Base-by-base conservation (phyloP, 2,329 filamentous ascomycete genomes). In the Penicillium glabrum region DNA sequence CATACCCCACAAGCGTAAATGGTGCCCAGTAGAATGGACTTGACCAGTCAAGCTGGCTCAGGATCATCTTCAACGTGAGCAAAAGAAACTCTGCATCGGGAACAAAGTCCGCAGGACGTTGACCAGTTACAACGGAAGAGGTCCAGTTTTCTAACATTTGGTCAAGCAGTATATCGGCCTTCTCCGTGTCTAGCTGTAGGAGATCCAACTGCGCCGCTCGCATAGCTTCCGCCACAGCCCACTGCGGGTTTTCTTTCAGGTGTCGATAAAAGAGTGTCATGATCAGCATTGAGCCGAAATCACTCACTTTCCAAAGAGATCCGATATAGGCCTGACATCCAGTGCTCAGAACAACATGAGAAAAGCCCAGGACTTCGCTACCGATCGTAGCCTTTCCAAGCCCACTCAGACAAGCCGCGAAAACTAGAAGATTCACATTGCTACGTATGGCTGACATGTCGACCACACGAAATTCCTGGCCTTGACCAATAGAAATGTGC, bases 241-340 rank as follows among this genome's bases (percentile, higher is more conserved):
- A 19, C 11, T 47, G 41, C 2, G 59, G 58, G 3, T 54, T 44
- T 3, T 48, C 44, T 24, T 60, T 66, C 24, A 68, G 46, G 48
- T 61, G 50, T 35, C 53, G 58, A 61, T 68, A 67, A 41, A 67
- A 68, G 13, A 65, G 24, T 0, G 59, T 65, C 66, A 67, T 67
- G 26, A 67, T 53, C 24, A 68, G 21, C 66, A 68, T 68, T 16
- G 63, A 67, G 1, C 54, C 65, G 51, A 68, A 66, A 46, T 67
- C 66, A 46, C 58, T 65, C 16, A 68, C 59, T 56, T 67, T 58
- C 61, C 65, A 66, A 16, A 67, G 59, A 3, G 66, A 62, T 7
- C 66, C 66, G 23, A 67, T 64, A 46, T 65, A 68, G 3, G 63
- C 63, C 53, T 67, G 63, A 51, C 66, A 68, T 7, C 66, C 66